Percentiles rank a stretch among this genome's conserved stretches.
Conservation (phyloP, 179 eudicot species). For the Silene noctiflora region DNA sequence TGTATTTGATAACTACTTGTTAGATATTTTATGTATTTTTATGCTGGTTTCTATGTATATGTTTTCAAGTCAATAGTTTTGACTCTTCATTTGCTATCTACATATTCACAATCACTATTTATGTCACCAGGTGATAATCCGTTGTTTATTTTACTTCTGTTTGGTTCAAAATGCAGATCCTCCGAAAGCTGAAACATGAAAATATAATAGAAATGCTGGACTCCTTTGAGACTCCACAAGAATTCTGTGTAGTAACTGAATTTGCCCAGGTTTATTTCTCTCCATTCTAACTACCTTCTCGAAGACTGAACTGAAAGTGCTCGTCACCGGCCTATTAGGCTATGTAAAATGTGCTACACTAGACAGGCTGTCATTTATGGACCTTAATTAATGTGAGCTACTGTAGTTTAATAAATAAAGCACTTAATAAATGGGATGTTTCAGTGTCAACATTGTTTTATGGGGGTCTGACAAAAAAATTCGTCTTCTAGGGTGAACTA, state of each 20-base stretch:
- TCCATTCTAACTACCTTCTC: background rate
- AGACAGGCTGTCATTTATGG: background rate
- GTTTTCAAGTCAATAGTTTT: background rate
- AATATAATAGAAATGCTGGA: constrained; percentile 96
- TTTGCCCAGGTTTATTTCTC: constrained; percentile 73
- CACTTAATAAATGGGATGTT: background rate
- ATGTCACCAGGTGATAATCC: background rate
- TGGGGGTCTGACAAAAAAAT: constrained; percentile 5
- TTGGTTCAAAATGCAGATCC: constrained; percentile 50
- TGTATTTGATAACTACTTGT: background rate
- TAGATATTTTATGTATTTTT: background rate
- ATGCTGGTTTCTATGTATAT: background rate
- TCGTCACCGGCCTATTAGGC: background rate
- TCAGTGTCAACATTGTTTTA: background rate
- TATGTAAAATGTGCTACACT: background rate
- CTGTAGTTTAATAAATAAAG: background rate
- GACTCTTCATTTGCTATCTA: background rate
- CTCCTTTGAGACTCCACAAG: constrained; percentile 90
- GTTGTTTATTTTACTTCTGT: background rate
- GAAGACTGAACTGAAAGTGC: background rate
- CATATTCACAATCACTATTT: background rate
- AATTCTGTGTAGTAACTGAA: constrained; percentile 96
- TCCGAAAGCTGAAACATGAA: constrained; percentile 92
- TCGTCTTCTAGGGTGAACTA: constrained; percentile 70
- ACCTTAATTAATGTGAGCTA: background rate